Percentiles rank a stretch among this genome's conserved stretches.
phyloP scores from a whole-genome alignment of 768 basidiomycete species.

The Suillus ampliporus region DNA sequence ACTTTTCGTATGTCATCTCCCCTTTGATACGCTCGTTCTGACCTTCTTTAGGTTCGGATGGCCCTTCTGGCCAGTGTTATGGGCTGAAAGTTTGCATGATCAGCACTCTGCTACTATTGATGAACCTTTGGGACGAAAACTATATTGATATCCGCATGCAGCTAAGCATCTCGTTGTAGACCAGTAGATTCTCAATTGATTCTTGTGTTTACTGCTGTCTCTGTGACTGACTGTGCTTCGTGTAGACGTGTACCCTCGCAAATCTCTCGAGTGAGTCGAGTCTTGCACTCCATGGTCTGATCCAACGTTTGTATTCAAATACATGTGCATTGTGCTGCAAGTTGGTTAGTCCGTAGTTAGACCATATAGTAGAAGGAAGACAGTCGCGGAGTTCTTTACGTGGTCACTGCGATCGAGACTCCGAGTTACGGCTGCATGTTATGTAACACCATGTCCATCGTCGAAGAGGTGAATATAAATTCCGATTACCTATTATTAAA shows the following conservation, averaged over 20 bases:
- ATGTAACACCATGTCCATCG: too few relatives aligned
- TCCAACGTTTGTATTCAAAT: too few relatives aligned
- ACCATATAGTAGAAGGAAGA: neutral
- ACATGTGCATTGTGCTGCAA: too few relatives aligned
- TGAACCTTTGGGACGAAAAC: neutral
- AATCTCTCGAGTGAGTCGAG: neutral
- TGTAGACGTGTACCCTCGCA: too few relatives aligned
- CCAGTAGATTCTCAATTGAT: neutral
- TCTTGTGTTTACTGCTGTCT: neutral
- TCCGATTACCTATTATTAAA: too few relatives aligned
- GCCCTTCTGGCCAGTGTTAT: conserved; percentile 76
- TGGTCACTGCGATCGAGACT: too few relatives aligned
- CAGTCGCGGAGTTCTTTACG: too few relatives aligned
- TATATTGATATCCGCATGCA: neutral
- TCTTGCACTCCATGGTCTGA: too few relatives aligned
- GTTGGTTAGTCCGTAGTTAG: too few relatives aligned
- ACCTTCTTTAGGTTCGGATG: conserved; percentile 66
- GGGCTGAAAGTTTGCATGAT: conserved; percentile 27
- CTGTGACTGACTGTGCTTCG: neutral
- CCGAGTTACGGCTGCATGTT: too few relatives aligned
- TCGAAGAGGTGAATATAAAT: too few relatives aligned
- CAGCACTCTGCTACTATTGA: neutral
- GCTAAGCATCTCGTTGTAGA: neutral
- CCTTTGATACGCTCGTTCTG: conserved; percentile 6
- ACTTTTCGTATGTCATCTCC: conserved; percentile 80